These are phyloP conservation scores for Colletotrichum incanum DNA, from an alignment of 2,329 filamentous ascomycete genomes.

Conservation along the genomic window DNA sequence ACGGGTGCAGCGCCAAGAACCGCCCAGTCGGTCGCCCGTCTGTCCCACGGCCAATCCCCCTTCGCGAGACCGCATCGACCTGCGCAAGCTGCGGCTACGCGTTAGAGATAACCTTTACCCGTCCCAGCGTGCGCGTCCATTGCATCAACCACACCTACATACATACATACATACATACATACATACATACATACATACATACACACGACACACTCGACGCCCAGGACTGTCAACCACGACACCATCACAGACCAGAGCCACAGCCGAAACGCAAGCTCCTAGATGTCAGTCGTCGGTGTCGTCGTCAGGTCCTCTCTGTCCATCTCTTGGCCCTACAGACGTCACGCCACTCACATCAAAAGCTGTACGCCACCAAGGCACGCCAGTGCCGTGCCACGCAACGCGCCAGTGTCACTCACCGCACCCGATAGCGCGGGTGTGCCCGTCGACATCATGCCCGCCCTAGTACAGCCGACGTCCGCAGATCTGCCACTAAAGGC, in stretches of 20 bases:
- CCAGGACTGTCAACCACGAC: not conserved
- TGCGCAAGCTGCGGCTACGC: constrained; percentile 5
- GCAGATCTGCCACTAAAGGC: constrained; percentile 40
- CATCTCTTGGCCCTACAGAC: not conserved
- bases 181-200: not conserved
- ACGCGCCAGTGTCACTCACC: constrained; percentile 2
- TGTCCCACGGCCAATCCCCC: not conserved
- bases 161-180: too few species aligned
- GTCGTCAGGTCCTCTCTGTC: not conserved
- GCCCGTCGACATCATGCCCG: constrained; percentile 36
- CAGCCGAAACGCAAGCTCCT: constrained; percentile 5
- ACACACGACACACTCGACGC: not conserved
- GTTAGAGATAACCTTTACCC: not conserved
- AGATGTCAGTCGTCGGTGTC: not conserved
- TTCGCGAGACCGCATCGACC: not conserved
- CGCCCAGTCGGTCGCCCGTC: not conserved
- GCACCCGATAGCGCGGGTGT: constrained; percentile 3
- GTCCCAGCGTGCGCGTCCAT: not conserved
- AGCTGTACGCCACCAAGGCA: not conserved
- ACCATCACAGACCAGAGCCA: constrained; percentile 11
- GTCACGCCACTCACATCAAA: constrained; percentile 1
- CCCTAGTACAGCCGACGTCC: constrained; percentile 31
- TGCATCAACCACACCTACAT: not conserved
- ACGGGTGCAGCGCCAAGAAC: constrained; percentile 5
- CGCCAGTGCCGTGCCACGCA: constrained; percentile 7